Evolutionary conservation across 164 flowering plant species (phyloP).

Genomic region (Vitis cinerea): DNA sequence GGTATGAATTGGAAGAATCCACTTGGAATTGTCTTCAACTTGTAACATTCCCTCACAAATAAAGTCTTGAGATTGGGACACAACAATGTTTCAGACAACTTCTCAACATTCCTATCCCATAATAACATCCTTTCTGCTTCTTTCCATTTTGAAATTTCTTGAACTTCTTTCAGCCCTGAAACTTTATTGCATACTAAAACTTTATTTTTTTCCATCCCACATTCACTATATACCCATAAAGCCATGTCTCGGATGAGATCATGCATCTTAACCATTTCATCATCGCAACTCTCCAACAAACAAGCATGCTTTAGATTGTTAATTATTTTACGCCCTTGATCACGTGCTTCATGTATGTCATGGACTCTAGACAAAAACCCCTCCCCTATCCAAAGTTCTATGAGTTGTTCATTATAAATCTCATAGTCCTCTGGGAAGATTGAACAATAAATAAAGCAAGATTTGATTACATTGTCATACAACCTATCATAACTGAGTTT

Average conservation of each 20-base stretch:
- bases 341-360: neutral
- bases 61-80: neutral
- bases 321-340: slow-evolving; percentile 6
- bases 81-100: neutral
- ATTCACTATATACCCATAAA: slow-evolving; percentile 2
- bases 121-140: neutral
- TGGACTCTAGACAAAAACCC: slow-evolving; percentile 6
- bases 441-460: slow-evolving; percentile 15
- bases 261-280: slow-evolving; percentile 9
- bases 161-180: neutral
- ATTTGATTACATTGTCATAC: neutral
- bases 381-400: slow-evolving; percentile 20
- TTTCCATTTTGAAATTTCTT: neutral
- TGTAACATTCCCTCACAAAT: too few relatives aligned
- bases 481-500: slow-evolving; percentile 19
- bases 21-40: too few relatives aligned
- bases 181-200: neutral
- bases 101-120: neutral
- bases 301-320: neutral
- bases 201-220: neutral
- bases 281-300: neutral
- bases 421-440: slow-evolving; percentile 8
- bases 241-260: slow-evolving; percentile 16
- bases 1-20: too few relatives aligned
- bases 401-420: neutral